Percentiles rank a stretch among this genome's conserved stretches.
phyloP scores from a whole-genome alignment of 345 rosid genomes.

The Camelina laxa region DNA sequence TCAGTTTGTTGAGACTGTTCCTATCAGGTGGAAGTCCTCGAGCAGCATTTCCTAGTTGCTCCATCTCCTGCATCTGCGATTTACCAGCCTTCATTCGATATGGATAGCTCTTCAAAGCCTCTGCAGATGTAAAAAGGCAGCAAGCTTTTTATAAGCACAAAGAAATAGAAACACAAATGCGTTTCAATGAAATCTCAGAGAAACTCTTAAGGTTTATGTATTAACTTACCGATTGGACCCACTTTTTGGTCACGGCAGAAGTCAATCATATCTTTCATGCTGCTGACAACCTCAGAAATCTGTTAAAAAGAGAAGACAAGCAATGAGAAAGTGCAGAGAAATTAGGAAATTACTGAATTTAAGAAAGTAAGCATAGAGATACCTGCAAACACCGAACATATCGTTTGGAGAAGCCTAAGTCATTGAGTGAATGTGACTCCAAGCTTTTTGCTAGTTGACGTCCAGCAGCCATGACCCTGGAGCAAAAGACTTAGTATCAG shows the following conservation, averaged over 20 bases:
- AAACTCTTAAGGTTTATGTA: background rate
- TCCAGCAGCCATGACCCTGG: constrained; percentile 92
- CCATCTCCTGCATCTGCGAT: constrained; percentile 85
- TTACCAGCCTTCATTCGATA: constrained; percentile 60
- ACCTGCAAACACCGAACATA: constrained; percentile 98
- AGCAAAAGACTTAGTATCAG: constrained; percentile 24
- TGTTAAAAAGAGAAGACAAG: background rate
- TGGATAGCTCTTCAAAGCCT: constrained; percentile 87
- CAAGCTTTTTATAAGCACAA: constrained; percentile 12
- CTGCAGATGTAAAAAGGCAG: constrained; percentile 50
- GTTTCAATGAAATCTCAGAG: background rate
- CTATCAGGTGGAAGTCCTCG: constrained; percentile 86
- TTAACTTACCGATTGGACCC: constrained; percentile 44
- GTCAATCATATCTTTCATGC: constrained; percentile 74
- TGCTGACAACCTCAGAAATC: constrained; percentile 48
- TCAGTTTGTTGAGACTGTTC: constrained; percentile 79
- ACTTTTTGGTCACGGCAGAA: constrained; percentile 60
- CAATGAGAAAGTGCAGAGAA: constrained; percentile 25
- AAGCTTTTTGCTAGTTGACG: constrained; percentile 89
- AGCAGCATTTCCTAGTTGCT: constrained; percentile 68
- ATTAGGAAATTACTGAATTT: background rate
- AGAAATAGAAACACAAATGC: background rate
- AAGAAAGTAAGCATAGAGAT: constrained; percentile 26
- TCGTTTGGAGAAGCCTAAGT: constrained; percentile 94
- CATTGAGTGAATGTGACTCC: constrained; percentile 89